These are phyloP conservation scores for Globisporangium ultimum DNA, from an alignment of 352 stramenopile genomes.

Conservation along the genomic window DNA sequence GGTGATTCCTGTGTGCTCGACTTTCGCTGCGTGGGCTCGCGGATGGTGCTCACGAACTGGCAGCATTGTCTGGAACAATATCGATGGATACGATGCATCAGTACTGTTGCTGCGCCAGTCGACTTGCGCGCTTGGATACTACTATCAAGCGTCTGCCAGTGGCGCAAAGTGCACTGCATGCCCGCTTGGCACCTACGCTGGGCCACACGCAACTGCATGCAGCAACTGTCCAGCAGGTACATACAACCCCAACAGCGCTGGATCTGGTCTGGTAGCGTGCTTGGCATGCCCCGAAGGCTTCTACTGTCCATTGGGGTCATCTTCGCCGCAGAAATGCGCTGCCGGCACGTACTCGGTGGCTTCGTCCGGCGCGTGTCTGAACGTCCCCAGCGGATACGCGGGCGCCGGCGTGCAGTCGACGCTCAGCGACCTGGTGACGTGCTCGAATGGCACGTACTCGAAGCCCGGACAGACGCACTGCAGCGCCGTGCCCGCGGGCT, in stretches of 20 bases:
- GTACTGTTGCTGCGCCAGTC: conserved; percentile 44
- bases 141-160: conserved; percentile 6
- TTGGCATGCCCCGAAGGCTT: conserved; percentile 44
- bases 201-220: conserved; percentile 28
- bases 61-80: conserved; percentile 50
- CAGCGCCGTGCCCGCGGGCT: conserved; percentile 33
- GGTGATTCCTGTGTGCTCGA: conserved; percentile 33
- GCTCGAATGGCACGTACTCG: conserved; percentile 49
- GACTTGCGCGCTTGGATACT: conserved; percentile 28
- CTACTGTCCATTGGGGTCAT: conserved; percentile 24
- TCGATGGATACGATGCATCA: conserved; percentile 43
- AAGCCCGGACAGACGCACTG: conserved; percentile 45
- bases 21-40: conserved; percentile 42
- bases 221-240: conserved; percentile 37
- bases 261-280: conserved; percentile 22
- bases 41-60: conserved; percentile 45
- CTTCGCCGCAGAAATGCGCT: conserved; percentile 23
- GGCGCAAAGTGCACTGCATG: conserved; percentile 29
- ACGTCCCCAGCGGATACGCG: conserved; percentile 39
- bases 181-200: conserved; percentile 35
- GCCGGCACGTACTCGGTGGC: conserved; percentile 34
- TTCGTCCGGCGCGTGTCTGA: conserved; percentile 28
- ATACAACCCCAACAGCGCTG: conserved; percentile 32
- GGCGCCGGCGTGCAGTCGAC: conserved; percentile 26
- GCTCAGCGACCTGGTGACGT: conserved; percentile 28